Conservation (phyloP, 352 stramenopile species). For the Phytophthora cactorum region DNA sequence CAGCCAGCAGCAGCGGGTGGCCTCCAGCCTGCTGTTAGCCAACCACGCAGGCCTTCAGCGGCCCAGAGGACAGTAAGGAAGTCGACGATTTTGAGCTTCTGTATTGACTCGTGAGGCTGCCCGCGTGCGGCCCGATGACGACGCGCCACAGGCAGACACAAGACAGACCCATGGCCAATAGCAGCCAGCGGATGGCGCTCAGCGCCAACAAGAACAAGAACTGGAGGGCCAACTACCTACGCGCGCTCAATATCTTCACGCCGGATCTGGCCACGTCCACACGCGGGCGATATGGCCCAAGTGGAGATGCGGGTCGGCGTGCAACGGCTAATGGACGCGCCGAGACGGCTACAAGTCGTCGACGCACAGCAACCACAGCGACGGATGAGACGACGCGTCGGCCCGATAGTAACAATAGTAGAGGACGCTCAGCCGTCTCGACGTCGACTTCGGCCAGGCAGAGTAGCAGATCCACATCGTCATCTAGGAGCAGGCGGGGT, state of each 20-base stretch:
- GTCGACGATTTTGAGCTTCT: conserved; percentile 14
- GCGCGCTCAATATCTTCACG: conserved; percentile 76
- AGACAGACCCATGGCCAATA: conserved; percentile 22
- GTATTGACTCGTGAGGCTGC: conserved; percentile 5
- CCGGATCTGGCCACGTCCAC: conserved; percentile 44
- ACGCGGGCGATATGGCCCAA: conserved; percentile 14
- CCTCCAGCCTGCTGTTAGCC: conserved; percentile 6
- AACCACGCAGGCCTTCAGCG: conserved; percentile 4
- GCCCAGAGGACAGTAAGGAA: neutral
- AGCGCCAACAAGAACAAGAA: conserved; percentile 54
- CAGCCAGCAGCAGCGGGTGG: conserved; percentile 14
- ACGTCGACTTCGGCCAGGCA: conserved; percentile 16
- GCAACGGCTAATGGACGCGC: conserved; percentile 1
- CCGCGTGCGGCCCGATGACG: conserved; percentile 13
- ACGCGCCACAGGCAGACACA: conserved; percentile 15
- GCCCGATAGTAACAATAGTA: conserved; percentile 21
- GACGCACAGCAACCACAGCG: neutral
- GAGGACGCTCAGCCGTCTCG: conserved; percentile 13
- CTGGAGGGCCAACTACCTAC: conserved; percentile 81
- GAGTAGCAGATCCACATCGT: conserved; percentile 27
- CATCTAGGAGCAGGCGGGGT: conserved; percentile 16
- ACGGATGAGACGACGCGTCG: conserved; percentile 12
- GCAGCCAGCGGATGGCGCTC: conserved; percentile 31
- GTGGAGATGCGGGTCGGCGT: neutral
- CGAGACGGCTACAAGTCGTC: conserved; percentile 9